Conservation (phyloP, 495 filamentous ascomycete genomes). For the Saxophila tyrrhenica region DNA sequence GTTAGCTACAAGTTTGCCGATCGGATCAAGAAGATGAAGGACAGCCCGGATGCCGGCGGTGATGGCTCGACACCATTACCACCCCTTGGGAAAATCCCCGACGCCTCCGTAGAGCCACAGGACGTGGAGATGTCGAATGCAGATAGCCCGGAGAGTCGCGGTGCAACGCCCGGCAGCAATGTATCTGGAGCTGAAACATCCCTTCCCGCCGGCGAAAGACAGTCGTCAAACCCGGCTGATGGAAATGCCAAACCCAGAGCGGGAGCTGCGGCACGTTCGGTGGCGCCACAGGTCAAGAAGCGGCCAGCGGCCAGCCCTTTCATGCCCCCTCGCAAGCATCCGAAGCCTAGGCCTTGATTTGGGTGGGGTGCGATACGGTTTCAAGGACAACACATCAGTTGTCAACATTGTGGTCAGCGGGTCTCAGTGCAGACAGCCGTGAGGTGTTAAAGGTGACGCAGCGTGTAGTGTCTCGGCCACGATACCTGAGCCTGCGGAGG, state of each 20-base stretch:
- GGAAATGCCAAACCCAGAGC: constrained; percentile 13
- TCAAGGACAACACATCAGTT: no score
- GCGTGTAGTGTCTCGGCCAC: not conserved
- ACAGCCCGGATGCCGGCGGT: not conserved
- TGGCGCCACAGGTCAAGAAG: constrained; percentile 10
- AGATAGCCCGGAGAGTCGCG: constrained; percentile 1
- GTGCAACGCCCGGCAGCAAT: constrained; percentile 3
- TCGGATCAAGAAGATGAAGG: constrained; percentile 9
- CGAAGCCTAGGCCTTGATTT: constrained; percentile 6
- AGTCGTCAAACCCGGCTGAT: constrained; percentile 6
- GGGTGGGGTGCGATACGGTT: no score
- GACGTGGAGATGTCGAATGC: constrained; percentile 17
- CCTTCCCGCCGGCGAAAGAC: constrained; percentile 5
- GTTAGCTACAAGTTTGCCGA: constrained; percentile 18
- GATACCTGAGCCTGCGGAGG: not conserved
- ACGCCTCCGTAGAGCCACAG: not conserved
- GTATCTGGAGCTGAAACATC: constrained; percentile 15
- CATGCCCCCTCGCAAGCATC: constrained; percentile 11
- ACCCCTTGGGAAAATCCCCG: not conserved
- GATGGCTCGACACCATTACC: constrained; percentile 1
- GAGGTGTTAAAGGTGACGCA: not conserved
- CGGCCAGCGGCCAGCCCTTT: constrained; percentile 14
- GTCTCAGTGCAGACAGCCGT: not conserved
- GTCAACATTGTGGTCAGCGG: not conserved
- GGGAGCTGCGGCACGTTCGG: constrained; percentile 5